Evolutionary conservation across 1,284 basidiomycete genomes (phyloP), one percentile per base, ranked within the genome.

Genomic region (Xerocomus minutiporus): DNA sequence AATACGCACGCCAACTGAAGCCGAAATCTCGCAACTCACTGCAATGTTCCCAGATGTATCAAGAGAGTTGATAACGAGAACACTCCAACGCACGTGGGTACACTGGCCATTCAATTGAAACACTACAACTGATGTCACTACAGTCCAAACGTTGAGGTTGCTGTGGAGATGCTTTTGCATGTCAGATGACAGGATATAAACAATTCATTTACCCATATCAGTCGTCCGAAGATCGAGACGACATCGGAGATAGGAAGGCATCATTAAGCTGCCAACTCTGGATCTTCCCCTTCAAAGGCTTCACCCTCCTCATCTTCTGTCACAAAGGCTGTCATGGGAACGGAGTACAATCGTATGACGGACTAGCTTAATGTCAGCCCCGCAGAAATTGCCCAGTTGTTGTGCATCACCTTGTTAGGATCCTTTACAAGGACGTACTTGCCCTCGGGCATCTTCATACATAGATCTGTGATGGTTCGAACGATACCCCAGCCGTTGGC

Each of bases 401-500:
- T 46, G 8, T 25, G 44, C 34, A 35, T 48, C 69, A 96, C 93
- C 83, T 84, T 92, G 80, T 97, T 97, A 20, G 95, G 94, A 73
- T 97, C 94, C 74, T 96, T 96, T 57, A 97, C 83, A 29, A 97
- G 76, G 20, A 97, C 87, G 70, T 96, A 97, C 72, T 96, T 97
- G 68, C 95, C 94, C 72, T 97, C 94, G 26, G 91, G 91, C 81
- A 94, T 88, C 73, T 94, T 93, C 83, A 96, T 83, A 69, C 88
- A 91, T 55, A 97, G 72, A 68, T 97, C 94, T 42, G 91, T 89
- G 56, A 97, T 86, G 25, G 91, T 95, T 53, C 95, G 82, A 29
- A 99, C 93, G 66, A 99, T 98, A 58, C 97, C 97, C 96, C 96
- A 99, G 26, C 97, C 97, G 70, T 99, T 99, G 48, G 89, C 76